Conservation (phyloP, 306 rosid genomes). For the Myrica gale region DNA sequence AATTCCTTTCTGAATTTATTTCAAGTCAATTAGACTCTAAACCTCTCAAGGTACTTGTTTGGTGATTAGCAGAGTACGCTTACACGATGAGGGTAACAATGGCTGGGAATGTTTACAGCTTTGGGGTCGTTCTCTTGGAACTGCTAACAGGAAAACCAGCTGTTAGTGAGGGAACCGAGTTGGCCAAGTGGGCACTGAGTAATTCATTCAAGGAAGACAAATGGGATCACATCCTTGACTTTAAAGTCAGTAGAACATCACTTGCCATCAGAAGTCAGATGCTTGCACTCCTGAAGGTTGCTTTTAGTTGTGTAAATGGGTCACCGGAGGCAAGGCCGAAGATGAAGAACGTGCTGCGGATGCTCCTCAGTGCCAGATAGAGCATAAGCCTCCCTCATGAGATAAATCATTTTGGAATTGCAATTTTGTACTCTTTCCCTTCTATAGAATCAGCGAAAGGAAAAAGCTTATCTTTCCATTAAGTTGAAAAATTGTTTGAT, state of each 20-base stretch:
- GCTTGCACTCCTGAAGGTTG: conserved; percentile 67
- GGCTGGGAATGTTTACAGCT: conserved; percentile 85
- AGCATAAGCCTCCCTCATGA: not conserved
- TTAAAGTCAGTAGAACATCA: conserved; percentile 59
- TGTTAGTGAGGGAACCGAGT: conserved; percentile 72
- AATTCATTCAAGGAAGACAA: conserved; percentile 44
- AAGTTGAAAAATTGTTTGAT: not conserved
- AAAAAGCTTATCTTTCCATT: not conserved
- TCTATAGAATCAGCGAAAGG: not conserved
- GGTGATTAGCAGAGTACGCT: conserved; percentile 72
- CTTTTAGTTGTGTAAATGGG: conserved; percentile 58
- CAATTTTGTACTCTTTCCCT: not conserved
- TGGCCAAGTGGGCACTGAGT: conserved; percentile 65
- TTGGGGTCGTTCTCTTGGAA: conserved; percentile 75
- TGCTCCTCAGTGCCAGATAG: conserved; percentile 78
- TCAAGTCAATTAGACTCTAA: not conserved
- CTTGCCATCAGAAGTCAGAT: conserved; percentile 62
- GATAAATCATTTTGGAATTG: not conserved
- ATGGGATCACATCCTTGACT: conserved; percentile 61
- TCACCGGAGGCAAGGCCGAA: conserved; percentile 77
- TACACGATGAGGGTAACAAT: conserved; percentile 79
- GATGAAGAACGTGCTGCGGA: conserved; percentile 73
- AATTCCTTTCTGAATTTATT: not conserved
- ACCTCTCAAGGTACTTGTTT: conserved; percentile 13
- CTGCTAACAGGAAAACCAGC: conserved; percentile 83